Percentiles rank a stretch among this genome's conserved stretches.
Conservation (phyloP, 257 asterid species). For the Lycium barbarum region DNA sequence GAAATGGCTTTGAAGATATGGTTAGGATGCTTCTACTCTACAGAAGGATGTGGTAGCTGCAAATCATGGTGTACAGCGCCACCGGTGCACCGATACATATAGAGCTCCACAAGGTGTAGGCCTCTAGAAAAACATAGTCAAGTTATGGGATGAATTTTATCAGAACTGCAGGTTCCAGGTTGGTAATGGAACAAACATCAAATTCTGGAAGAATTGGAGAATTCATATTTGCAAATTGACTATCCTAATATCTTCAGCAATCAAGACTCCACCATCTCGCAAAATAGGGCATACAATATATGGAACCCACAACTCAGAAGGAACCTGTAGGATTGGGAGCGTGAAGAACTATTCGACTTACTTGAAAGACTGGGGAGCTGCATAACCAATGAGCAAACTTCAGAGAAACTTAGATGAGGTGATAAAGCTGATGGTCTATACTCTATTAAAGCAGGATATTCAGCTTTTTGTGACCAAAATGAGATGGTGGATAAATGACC, state of each 20-base stretch:
- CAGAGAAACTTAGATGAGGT: background rate
- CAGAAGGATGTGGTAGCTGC: background rate
- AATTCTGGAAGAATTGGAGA: background rate
- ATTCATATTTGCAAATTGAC: background rate
- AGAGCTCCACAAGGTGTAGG: background rate
- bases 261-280: background rate
- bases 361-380: background rate
- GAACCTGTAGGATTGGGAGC: background rate
- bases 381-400: background rate
- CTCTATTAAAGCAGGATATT: slow-evolving; percentile 7
- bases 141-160: background rate
- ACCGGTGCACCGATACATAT: background rate
- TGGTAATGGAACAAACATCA: background rate
- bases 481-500: background rate
- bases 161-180: background rate
- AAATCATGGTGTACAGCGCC: background rate
- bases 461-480: background rate
- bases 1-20: background rate
- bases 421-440: background rate
- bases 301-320: background rate
- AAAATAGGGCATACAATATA: background rate
- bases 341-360: background rate
- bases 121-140: background rate
- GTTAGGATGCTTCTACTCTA: background rate
- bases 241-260: background rate